phyloP scores from a whole-genome alignment of 108 stramenopile species.

The Schizochytrium sp. region DNA sequence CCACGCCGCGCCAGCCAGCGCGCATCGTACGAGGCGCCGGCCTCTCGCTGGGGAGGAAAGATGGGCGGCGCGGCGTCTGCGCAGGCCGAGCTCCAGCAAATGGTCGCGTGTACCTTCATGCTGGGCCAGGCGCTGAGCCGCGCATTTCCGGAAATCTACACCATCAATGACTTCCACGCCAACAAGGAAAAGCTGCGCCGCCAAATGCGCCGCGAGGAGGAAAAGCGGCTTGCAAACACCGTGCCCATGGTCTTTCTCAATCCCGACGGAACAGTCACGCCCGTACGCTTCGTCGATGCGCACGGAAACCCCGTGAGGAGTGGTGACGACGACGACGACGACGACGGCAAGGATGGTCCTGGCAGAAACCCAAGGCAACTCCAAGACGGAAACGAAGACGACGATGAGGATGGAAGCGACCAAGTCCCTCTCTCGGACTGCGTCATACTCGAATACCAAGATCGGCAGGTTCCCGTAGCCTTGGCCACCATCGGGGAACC shows the following conservation, averaged over 20 bases:
- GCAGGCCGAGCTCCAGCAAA: slow-evolving; percentile 18
- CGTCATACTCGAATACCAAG: neutral
- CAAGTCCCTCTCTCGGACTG: neutral
- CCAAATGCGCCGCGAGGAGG: neutral
- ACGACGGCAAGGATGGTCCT: no score
- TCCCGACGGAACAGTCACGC: slow-evolving; percentile 5
- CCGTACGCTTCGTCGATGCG: neutral
- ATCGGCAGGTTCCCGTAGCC: neutral
- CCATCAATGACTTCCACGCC: neutral
- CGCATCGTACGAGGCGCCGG: neutral
- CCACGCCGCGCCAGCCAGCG: no score
- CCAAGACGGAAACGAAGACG: no score
- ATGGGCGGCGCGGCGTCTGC: slow-evolving; percentile 14
- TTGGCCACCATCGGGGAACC: neutral
- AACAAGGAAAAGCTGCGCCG: neutral
- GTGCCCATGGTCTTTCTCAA: neutral
- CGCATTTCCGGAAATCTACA: slow-evolving; percentile 14
- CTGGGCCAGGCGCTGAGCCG: slow-evolving; percentile 20
- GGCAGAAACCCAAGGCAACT: no score
- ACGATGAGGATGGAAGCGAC: neutral
- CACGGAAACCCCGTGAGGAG: neutral
- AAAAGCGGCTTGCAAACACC: neutral
- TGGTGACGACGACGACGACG: no score
- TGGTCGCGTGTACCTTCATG: slow-evolving; percentile 21
- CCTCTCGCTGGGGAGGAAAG: neutral